A percentile compares a stretch with the other conserved stretches of the same genome.
phyloP scores from a whole-genome alignment of 2,329 filamentous ascomycete genomes.

The Colletotrichum graminicola region DNA sequence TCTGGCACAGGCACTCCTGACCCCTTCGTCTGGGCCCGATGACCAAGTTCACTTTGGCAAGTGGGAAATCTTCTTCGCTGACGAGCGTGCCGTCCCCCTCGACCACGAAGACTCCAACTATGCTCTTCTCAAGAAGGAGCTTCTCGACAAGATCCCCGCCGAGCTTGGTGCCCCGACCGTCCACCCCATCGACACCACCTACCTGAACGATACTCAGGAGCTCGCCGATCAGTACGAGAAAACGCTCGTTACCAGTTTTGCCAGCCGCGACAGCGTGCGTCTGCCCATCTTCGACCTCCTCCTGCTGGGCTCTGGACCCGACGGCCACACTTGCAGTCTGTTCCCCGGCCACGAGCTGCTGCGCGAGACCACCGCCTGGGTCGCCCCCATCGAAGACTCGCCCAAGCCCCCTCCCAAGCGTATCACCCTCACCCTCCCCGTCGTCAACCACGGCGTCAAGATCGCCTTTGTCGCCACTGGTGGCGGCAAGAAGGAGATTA shows the following conservation, averaged over 20 bases:
- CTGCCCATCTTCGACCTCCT: conserved; percentile 95
- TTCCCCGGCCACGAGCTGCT: conserved; percentile 92
- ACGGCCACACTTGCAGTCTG: conserved; percentile 96
- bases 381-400: conserved; percentile 90
- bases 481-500: conserved; percentile 86
- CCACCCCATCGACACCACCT: conserved; percentile 77
- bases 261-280: conserved; percentile 92
- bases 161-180: conserved; percentile 76
- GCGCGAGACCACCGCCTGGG: conserved; percentile 90
- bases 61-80: conserved; percentile 99
- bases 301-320: conserved; percentile 92
- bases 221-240: conserved; percentile 95
- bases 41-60: conserved; percentile 82
- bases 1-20: conserved; percentile 85
- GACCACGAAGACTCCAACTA: conserved; percentile 97
- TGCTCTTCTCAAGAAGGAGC: conserved; percentile 84
- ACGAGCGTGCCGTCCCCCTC: conserved; percentile 94
- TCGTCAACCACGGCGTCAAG: conserved; percentile 86
- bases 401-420: conserved; percentile 93
- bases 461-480: conserved; percentile 95
- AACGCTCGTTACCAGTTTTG: conserved; percentile 85
- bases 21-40: conserved; percentile 61
- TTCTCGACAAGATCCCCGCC: conserved; percentile 87
- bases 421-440: conserved; percentile 92
- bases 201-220: conserved; percentile 85